Percentiles rank a stretch among this genome's conserved stretches.
Conservation (phyloP, 805 yeast genomes). For the Gaillardinia entomophila region DNA sequence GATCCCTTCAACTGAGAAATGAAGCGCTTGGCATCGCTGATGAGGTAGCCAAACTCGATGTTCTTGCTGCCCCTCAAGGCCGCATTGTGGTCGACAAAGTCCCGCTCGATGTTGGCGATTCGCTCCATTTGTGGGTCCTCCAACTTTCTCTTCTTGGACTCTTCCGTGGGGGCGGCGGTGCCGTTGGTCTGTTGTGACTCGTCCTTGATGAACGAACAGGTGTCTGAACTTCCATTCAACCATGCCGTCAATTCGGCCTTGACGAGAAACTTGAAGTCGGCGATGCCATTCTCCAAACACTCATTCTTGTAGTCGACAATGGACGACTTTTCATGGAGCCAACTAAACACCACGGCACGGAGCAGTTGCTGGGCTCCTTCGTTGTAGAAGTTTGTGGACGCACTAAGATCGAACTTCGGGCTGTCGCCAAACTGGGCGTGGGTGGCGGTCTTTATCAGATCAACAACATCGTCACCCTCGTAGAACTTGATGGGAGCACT, state of each 20-base stretch:
- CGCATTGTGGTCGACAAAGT: slow-evolving; percentile 52
- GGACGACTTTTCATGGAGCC: slow-evolving; percentile 66
- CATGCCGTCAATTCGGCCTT: slow-evolving; percentile 80
- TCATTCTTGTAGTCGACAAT: slow-evolving; percentile 78
- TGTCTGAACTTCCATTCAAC: slow-evolving; percentile 64
- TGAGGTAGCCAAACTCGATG: slow-evolving; percentile 61
- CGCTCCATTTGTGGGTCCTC: slow-evolving; percentile 47
- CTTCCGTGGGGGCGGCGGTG: background rate
- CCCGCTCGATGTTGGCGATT: slow-evolving; percentile 43
- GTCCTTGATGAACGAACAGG: slow-evolving; percentile 48
- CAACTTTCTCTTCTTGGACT: slow-evolving; percentile 6
- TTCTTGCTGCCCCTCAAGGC: slow-evolving; percentile 61
- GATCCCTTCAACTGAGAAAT: slow-evolving; percentile 43
- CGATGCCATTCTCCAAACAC: slow-evolving; percentile 58
- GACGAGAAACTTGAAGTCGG: slow-evolving; percentile 75
- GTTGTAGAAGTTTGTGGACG: slow-evolving; percentile 49
- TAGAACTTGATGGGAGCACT: slow-evolving; percentile 16
- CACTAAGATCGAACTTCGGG: slow-evolving; percentile 30
- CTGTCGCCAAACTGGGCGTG: slow-evolving; percentile 24
- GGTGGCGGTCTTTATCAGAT: slow-evolving; percentile 29
- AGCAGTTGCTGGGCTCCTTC: slow-evolving; percentile 46
- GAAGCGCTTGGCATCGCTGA: slow-evolving; percentile 59
- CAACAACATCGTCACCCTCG: slow-evolving; percentile 8
- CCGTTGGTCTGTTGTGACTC: slow-evolving; percentile 3
- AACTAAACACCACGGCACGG: slow-evolving; percentile 66